phyloP scores from a whole-genome alignment of 306 rosid species.

The Pachyrhizus erosus region DNA sequence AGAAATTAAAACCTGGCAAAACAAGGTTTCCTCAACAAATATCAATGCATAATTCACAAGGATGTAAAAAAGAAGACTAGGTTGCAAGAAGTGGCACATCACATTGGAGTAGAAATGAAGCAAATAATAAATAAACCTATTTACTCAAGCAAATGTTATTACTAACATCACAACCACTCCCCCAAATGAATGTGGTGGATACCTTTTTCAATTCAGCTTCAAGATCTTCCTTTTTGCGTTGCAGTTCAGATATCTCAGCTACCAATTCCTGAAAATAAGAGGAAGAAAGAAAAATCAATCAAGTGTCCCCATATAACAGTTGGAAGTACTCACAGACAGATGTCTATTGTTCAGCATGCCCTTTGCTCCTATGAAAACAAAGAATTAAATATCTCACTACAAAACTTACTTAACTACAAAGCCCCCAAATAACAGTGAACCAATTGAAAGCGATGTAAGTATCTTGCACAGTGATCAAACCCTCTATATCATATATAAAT shows the following conservation, averaged over 20 bases:
- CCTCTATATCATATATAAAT: neutral
- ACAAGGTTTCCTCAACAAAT: conserved; percentile 5
- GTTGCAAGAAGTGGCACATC: neutral
- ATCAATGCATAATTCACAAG: neutral
- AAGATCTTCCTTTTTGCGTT: conserved; percentile 82
- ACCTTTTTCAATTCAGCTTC: conserved; percentile 95
- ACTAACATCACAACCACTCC: neutral
- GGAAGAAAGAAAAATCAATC: conserved; percentile 39
- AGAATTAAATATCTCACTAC: neutral
- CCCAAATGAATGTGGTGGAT: neutral
- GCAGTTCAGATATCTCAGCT: conserved; percentile 79
- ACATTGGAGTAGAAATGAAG: conserved; percentile 21
- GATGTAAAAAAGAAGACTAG: neutral
- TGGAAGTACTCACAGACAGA: conserved; percentile 33
- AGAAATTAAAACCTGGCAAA: too few species aligned
- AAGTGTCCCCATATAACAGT: conserved; percentile 32
- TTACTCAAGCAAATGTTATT: neutral
- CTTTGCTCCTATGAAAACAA: conserved; percentile 21
- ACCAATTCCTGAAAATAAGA: conserved; percentile 69
- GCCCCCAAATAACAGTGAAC: neutral
- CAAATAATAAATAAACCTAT: conserved; percentile 21
- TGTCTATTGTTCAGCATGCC: conserved; percentile 19
- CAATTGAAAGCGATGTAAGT: neutral
- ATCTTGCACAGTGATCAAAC: neutral
- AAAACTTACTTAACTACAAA: neutral